Evolutionary conservation across 495 filamentous ascomycete species (phyloP).

Genomic region (Aspergillus sclerotiicarbonarius): DNA sequence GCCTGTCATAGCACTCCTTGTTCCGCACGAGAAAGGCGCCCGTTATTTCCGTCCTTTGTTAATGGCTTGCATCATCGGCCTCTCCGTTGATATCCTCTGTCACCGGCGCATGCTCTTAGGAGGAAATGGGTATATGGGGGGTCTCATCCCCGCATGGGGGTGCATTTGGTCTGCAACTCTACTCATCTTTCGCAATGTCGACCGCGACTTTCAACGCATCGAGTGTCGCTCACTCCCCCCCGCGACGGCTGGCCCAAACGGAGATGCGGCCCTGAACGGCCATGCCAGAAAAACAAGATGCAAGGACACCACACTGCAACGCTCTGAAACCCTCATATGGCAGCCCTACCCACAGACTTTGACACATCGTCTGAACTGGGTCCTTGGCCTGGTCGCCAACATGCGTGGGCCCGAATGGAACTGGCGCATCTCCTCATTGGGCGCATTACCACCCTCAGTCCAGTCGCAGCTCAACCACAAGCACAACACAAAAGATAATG

Average conservation of each 20-base stretch:
- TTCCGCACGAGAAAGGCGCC: slow-evolving; percentile 25
- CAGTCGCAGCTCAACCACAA: slow-evolving; percentile 35
- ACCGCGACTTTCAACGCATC: slow-evolving; percentile 67
- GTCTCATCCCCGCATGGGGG: slow-evolving; percentile 63
- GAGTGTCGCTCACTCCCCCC: neutral
- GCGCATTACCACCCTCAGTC: slow-evolving; percentile 54
- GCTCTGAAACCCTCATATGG: slow-evolving; percentile 50
- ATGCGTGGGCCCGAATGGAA: slow-evolving; percentile 80
- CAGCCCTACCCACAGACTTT: slow-evolving; percentile 67
- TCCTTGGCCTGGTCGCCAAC: slow-evolving; percentile 62
- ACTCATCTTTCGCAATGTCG: slow-evolving; percentile 62
- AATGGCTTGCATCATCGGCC: slow-evolving; percentile 48
- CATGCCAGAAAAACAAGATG: neutral
- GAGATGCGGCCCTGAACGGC: slow-evolving; percentile 14
- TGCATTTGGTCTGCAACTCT: slow-evolving; percentile 62
- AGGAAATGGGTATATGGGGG: slow-evolving; percentile 64
- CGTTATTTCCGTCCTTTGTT: slow-evolving; percentile 50
- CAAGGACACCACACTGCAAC: neutral
- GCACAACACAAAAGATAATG: slow-evolving; percentile 14
- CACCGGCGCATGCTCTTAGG: slow-evolving; percentile 53
- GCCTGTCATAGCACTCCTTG: slow-evolving; percentile 33
- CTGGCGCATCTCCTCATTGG: slow-evolving; percentile 60
- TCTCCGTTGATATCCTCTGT: slow-evolving; percentile 39
- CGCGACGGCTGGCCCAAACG: neutral
- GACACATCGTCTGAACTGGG: slow-evolving; percentile 67